Conservation (phyloP, 2,329 filamentous ascomycete genomes). For the Scedosporium dehoogii region DNA sequence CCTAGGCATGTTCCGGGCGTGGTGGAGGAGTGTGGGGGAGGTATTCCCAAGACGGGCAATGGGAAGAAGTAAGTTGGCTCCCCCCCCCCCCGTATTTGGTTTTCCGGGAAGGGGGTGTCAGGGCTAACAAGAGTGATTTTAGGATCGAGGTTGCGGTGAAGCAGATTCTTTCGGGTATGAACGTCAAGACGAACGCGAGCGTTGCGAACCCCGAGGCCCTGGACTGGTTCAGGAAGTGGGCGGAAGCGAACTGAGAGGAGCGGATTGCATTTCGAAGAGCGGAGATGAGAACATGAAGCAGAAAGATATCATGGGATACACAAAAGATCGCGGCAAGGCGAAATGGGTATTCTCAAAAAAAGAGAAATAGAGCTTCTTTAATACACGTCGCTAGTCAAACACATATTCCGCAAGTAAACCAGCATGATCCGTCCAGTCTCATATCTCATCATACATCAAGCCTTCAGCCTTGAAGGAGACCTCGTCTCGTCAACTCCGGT, state of each 20-base stretch:
- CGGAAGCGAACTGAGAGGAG: conserved; percentile 32
- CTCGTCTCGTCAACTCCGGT: no score
- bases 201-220: conserved; percentile 87
- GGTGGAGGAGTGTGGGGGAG: conserved; percentile 65
- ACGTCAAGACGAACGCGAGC: conserved; percentile 81
- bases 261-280: conserved; percentile 1
- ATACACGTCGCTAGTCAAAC: no score
- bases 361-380: no score
- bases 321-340: not conserved
- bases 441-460: no score
- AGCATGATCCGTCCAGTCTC: no score
- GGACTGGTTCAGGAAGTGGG: conserved; percentile 81
- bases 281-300: not conserved
- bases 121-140: conserved; percentile 9
- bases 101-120: not conserved
- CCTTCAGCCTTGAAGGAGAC: no score
- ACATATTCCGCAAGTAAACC: no score
- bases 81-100: not conserved
- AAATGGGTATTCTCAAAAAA: no score
- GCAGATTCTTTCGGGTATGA: conserved; percentile 81
- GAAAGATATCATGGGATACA: not conserved
- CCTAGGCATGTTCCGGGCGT: conserved; percentile 81
- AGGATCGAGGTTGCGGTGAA: conserved; percentile 93
- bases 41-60: conserved; percentile 86
- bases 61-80: conserved; percentile 71